Percentiles rank a stretch among this genome's conserved stretches.
These are phyloP conservation scores for Neoboletus brunneissimus DNA, from an alignment of 768 basidiomycete species.

Conservation along the genomic window DNA sequence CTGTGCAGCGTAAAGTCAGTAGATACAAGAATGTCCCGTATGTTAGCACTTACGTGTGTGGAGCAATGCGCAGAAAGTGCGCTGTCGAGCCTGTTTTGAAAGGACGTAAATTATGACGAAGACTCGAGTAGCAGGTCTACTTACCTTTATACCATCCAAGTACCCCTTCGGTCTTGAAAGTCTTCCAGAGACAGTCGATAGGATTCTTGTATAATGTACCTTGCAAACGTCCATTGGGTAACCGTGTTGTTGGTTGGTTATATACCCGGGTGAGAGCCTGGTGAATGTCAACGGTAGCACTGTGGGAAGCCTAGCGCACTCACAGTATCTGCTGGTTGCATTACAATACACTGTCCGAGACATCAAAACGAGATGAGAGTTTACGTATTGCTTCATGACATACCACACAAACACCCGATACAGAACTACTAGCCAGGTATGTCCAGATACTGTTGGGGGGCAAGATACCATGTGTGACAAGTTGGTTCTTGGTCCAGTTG, in stretches of 20 bases:
- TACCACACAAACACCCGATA: conserved; percentile 92
- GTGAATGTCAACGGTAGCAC: not conserved
- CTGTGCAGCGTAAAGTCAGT: conserved; percentile 35
- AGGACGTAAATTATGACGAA: not conserved
- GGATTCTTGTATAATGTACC: conserved; percentile 88
- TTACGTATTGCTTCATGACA: conserved; percentile 29
- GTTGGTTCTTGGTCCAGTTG: conserved; percentile 83
- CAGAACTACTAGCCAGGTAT: conserved; percentile 81
- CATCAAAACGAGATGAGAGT: conserved; percentile 8
- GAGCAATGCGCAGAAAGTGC: conserved; percentile 89
- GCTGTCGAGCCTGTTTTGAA: conserved; percentile 73
- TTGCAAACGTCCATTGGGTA: conserved; percentile 66
- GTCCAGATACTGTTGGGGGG: conserved; percentile 81
- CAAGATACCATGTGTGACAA: conserved; percentile 66
- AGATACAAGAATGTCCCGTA: not conserved
- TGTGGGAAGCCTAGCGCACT: conserved; percentile 24
- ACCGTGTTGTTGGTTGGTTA: conserved; percentile 80
- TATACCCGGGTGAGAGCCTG: conserved; percentile 92
- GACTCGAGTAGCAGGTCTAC: not conserved
- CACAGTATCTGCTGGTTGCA: conserved; percentile 94
- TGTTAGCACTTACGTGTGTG: conserved; percentile 67
- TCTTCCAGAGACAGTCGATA: conserved; percentile 97
- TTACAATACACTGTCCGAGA: conserved; percentile 64
- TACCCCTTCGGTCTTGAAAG: conserved; percentile 83
- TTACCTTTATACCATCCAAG: conserved; percentile 95